Evolutionary conservation across 202 grass and related monocot genomes (phyloP).

Genomic region (Brachypodium distachyon): DNA sequence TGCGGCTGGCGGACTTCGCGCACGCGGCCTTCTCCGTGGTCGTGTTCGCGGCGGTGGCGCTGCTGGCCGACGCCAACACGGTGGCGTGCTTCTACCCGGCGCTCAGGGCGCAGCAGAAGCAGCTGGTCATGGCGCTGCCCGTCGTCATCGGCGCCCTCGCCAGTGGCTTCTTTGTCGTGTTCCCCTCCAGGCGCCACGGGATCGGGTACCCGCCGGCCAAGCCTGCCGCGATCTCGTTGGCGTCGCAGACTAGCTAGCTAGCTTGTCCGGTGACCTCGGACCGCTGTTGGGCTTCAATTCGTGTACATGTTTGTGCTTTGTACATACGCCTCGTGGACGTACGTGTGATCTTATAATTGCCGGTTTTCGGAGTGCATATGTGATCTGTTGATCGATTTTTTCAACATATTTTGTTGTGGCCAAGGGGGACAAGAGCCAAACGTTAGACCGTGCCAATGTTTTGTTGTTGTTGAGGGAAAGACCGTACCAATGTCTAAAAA

Average conservation of each 20-base stretch:
- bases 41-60: slow-evolving; percentile 40
- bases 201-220: slow-evolving; percentile 46
- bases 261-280: background rate
- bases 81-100: slow-evolving; percentile 61
- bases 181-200: slow-evolving; percentile 40
- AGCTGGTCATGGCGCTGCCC: slow-evolving; percentile 43
- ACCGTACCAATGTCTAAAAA: too few relatives aligned
- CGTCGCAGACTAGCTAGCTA: slow-evolving; percentile 28
- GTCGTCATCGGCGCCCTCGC: slow-evolving; percentile 39
- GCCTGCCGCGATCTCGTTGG: background rate
- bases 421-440: too few relatives aligned
- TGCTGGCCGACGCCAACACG: slow-evolving; percentile 58
- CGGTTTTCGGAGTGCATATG: too few relatives aligned
- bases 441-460: too few relatives aligned
- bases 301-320: background rate
- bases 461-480: too few relatives aligned
- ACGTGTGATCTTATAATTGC: too few relatives aligned
- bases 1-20: slow-evolving; percentile 39
- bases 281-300: background rate
- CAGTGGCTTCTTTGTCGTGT: slow-evolving; percentile 32
- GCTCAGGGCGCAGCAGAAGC: slow-evolving; percentile 31
- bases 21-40: slow-evolving; percentile 48
- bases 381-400: too few relatives aligned
- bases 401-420: too few relatives aligned
- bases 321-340: background rate